Conservation (phyloP, 2,329 filamentous ascomycete genomes). For the Metarhizium rileyi region DNA sequence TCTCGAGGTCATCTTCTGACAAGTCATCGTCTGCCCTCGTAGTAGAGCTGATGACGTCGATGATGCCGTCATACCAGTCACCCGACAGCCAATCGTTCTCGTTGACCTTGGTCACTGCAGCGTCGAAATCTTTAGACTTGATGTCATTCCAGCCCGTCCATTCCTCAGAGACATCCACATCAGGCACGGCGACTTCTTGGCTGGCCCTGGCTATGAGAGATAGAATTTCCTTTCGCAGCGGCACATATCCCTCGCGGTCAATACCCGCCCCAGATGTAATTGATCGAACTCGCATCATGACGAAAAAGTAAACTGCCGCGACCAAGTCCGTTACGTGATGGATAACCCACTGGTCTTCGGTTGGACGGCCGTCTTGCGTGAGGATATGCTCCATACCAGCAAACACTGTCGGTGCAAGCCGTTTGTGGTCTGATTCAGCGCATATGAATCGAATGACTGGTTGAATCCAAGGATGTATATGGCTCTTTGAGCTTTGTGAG, state of each 20-base stretch:
- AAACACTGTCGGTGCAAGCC: slow-evolving; percentile 61
- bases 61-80: slow-evolving; percentile 55
- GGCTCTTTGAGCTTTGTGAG: slow-evolving; percentile 16
- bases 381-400: slow-evolving; percentile 57
- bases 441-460: slow-evolving; percentile 56
- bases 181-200: slow-evolving; percentile 26
- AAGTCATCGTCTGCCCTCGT: slow-evolving; percentile 25
- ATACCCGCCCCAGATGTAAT: slow-evolving; percentile 28
- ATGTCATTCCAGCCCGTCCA: slow-evolving; percentile 45
- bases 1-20: slow-evolving; percentile 23
- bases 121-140: slow-evolving; percentile 46
- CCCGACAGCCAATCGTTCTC: slow-evolving; percentile 45
- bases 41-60: slow-evolving; percentile 37
- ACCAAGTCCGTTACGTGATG: slow-evolving; percentile 44
- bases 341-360: slow-evolving; percentile 39
- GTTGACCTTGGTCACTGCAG: slow-evolving; percentile 49
- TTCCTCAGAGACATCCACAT: slow-evolving; percentile 34
- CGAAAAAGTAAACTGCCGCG: slow-evolving; percentile 51
- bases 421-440: slow-evolving; percentile 47
- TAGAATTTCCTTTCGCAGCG: slow-evolving; percentile 35
- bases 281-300: slow-evolving; percentile 39
- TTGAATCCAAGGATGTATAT: slow-evolving; percentile 58
- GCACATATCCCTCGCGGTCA: slow-evolving; percentile 34
- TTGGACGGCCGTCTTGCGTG: slow-evolving; percentile 30
- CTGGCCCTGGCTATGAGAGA: slow-evolving; percentile 31